Percentiles rank a stretch among this genome's conserved stretches.
phyloP scores from a whole-genome alignment of 2,329 filamentous ascomycete genomes.

The Nakataea oryzae region DNA sequence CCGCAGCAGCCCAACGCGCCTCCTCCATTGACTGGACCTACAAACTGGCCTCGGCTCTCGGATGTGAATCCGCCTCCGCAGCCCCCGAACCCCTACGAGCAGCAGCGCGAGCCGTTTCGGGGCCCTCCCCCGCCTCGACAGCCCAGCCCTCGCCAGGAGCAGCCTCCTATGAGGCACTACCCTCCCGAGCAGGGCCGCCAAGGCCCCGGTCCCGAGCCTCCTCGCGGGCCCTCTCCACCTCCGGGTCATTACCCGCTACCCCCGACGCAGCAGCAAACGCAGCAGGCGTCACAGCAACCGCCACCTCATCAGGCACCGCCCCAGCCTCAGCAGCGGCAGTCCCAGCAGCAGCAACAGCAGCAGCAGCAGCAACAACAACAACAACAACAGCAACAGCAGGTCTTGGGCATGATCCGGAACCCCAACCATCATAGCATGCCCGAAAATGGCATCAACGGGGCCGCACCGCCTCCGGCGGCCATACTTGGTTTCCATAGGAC shows the following conservation, averaged over 20 bases:
- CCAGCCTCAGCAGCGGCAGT: conserved; percentile 24
- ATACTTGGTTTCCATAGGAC: conserved; percentile 62
- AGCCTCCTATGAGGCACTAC: conserved; percentile 54
- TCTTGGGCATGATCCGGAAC: conserved; percentile 13
- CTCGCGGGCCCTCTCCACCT: conserved; percentile 43
- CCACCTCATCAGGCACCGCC: conserved; percentile 30
- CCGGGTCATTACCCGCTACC: conserved; percentile 43
- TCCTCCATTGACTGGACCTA: conserved; percentile 46
- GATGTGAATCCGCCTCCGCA: conserved; percentile 70
- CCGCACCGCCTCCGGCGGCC: conserved; percentile 33
- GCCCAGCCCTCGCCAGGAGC: conserved; percentile 66
- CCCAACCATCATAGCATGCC: conserved; percentile 26
- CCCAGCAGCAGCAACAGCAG: conserved; percentile 27
- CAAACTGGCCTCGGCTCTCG: conserved; percentile 56
- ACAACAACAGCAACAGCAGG: conserved; percentile 15
- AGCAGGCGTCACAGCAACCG: conserved; percentile 25
- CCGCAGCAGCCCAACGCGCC: conserved; percentile 32
- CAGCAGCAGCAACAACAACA: conserved; percentile 24
- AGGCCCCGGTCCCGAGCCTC: conserved; percentile 25
- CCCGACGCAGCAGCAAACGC: conserved; percentile 33
- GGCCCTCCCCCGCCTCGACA: conserved; percentile 59
- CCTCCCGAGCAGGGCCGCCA: conserved; percentile 49
- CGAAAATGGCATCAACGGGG: conserved; percentile 26
- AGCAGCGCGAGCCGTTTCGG: conserved; percentile 60
- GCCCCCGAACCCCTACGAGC: conserved; percentile 73